These are phyloP conservation scores for Collybia sp. DNA, from an alignment of 768 basidiomycete species.

Conservation along the genomic window DNA sequence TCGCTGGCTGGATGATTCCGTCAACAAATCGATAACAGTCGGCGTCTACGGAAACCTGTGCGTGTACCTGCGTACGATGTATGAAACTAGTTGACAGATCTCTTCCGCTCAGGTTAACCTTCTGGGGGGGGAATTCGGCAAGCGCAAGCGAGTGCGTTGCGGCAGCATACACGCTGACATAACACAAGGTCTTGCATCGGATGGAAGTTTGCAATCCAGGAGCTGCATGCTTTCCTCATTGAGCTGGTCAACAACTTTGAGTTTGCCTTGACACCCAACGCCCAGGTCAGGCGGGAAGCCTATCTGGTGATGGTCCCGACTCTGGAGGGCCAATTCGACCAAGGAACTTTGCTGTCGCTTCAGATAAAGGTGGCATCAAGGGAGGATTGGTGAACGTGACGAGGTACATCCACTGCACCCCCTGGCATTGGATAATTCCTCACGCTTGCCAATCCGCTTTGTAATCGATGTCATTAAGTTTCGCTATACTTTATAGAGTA, in stretches of 20 bases:
- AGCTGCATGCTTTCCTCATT: slow-evolving; percentile 56
- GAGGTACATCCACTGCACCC: too few relatives aligned
- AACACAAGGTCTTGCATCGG: slow-evolving; percentile 28
- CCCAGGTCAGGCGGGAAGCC: slow-evolving; percentile 31
- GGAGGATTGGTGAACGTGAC: not conserved
- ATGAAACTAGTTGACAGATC: slow-evolving; percentile 2
- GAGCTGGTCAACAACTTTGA: slow-evolving; percentile 52
- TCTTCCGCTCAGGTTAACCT: slow-evolving; percentile 18
- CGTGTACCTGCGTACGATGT: slow-evolving; percentile 5
- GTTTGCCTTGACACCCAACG: slow-evolving; percentile 35
- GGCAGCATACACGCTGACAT: not conserved
- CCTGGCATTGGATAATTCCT: too few relatives aligned
- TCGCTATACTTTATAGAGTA: too few relatives aligned
- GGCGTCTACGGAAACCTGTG: slow-evolving; percentile 47
- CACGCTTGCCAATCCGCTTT: too few relatives aligned
- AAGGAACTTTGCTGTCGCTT: not conserved
- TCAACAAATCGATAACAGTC: slow-evolving; percentile 36
- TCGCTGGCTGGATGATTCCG: slow-evolving; percentile 40
- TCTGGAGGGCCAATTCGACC: not conserved
- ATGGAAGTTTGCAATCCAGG: slow-evolving; percentile 38
- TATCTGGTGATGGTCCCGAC: slow-evolving; percentile 29
- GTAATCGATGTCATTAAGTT: too few relatives aligned
- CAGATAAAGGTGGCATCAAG: not conserved
- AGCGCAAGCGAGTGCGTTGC: slow-evolving; percentile 1
- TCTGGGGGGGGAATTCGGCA: slow-evolving; percentile 27